Conservation (phyloP, 768 basidiomycete genomes). For the Boletus insuetus region DNA sequence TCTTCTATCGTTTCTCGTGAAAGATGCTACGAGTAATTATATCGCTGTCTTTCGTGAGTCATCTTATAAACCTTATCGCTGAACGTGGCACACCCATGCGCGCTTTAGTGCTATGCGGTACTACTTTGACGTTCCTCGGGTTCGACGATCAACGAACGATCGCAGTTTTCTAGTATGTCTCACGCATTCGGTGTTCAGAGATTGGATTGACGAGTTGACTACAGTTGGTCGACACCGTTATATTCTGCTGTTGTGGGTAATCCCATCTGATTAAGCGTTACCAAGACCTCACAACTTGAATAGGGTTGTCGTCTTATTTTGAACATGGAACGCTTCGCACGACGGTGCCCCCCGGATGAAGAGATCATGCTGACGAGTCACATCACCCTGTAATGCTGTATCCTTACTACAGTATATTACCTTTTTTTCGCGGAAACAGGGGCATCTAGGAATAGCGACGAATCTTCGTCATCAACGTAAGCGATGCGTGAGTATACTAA, state of each 20-base stretch:
- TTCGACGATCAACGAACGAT: slow-evolving; percentile 1
- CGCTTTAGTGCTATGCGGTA: slow-evolving; percentile 1
- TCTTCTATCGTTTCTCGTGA: slow-evolving; percentile 38
- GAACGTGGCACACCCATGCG: neutral
- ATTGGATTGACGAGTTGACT: neutral
- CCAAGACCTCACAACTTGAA: neutral
- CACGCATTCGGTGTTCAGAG: neutral
- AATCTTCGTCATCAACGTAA: neutral
- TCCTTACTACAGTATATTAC: no score
- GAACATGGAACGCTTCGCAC: slow-evolving; percentile 21
- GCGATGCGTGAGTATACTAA: neutral
- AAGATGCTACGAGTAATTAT: slow-evolving; percentile 47
- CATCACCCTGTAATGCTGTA: slow-evolving; percentile 1
- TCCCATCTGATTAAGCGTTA: neutral
- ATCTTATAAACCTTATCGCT: neutral
- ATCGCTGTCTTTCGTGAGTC: slow-evolving; percentile 38
- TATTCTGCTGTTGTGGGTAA: slow-evolving; percentile 17
- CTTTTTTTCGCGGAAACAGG: no score
- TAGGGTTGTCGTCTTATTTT: slow-evolving; percentile 26
- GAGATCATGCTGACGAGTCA: slow-evolving; percentile 10
- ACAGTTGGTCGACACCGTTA: slow-evolving; percentile 17
- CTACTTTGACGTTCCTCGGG: neutral
- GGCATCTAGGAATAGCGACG: no score
- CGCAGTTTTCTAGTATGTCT: slow-evolving; percentile 5
- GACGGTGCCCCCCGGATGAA: neutral